A percentile compares a stretch with the other conserved stretches of the same genome.
These are phyloP conservation scores for Xylaria scruposa DNA, from an alignment of 495 filamentous ascomycete species.

Conservation along the genomic window DNA sequence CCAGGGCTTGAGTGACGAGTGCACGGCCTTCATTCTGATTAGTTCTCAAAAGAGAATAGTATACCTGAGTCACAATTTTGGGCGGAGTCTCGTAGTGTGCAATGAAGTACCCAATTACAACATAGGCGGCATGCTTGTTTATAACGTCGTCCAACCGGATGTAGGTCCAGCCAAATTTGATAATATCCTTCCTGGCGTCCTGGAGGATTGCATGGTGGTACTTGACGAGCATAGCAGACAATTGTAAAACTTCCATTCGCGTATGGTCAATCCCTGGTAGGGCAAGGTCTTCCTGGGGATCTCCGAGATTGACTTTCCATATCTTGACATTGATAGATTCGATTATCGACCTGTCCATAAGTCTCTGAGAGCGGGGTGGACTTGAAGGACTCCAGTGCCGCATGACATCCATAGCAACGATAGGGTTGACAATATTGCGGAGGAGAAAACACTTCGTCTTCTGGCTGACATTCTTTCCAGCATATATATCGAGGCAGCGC, in stretches of 20 bases:
- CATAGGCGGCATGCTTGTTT: slow-evolving; percentile 98
- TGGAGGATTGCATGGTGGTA: slow-evolving; percentile 84
- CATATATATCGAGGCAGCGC: slow-evolving; percentile 87
- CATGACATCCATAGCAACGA: slow-evolving; percentile 96
- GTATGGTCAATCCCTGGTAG: slow-evolving; percentile 94
- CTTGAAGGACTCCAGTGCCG: slow-evolving; percentile 61
- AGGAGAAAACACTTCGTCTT: slow-evolving; percentile 93
- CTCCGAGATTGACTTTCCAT: slow-evolving; percentile 87
- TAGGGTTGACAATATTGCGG: slow-evolving; percentile 91
- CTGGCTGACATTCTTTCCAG: slow-evolving; percentile 75
- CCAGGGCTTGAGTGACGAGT: slow-evolving; percentile 90
- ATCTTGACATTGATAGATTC: slow-evolving; percentile 92
- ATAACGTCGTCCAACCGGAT: slow-evolving; percentile 97
- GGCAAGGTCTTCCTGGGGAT: slow-evolving; percentile 82
- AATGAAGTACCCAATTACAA: slow-evolving; percentile 97
- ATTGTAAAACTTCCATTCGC: slow-evolving; percentile 91
- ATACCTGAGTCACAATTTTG: slow-evolving; percentile 95
- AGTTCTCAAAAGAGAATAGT: slow-evolving; percentile 85
- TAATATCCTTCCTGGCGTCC: slow-evolving; percentile 95
- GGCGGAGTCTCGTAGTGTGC: slow-evolving; percentile 94
- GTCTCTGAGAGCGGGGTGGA: slow-evolving; percentile 65
- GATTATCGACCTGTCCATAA: slow-evolving; percentile 88
- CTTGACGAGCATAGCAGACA: slow-evolving; percentile 93
- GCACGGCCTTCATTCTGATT: slow-evolving; percentile 94
- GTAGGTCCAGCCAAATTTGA: slow-evolving; percentile 99